Evolutionary conservation across 1,284 basidiomycete species (phyloP), one percentile per base, ranked within the genome.

Genomic region (Austroboletus novae-zelandiae): DNA sequence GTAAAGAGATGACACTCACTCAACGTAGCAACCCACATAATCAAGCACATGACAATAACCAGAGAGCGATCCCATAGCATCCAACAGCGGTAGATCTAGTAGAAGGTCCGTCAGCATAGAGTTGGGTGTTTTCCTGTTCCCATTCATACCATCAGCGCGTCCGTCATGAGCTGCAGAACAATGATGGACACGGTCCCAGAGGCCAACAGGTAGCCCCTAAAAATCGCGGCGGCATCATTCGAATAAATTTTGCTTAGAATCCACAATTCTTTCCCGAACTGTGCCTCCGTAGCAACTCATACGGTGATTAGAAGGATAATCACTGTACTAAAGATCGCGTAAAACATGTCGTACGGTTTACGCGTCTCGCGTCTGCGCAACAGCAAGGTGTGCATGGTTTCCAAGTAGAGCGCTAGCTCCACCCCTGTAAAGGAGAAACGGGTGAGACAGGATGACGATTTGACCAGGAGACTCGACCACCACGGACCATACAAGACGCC

Each of bases 1-100:
- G 6, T 13, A 37, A 1, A 15, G 8, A 27, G 11, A 15, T 8
- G 14, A 39, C 13, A 27, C 39, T 40, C 23, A 58, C 57, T 48
- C 3, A 57, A 40, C 1, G 57, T 52, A 4, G 9, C 31, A 6
- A 41, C 9, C 56, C 52, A 58, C 20, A 54, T 31, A 25, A 54
- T 44, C 37, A 31, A 50, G 9, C 52, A 52, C 18, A 47, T 6
- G 9, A 50, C 23, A 25, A 57, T 29, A 13, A 52, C 29, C 20
- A 40, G 20, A 43, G 40, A 41, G 41, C 45, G 47, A n/a, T 17
- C 7, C 56, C 53, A 57, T 37, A 37, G 15, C 15, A 37, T 31
- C 29, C 42, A 40, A n/a, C 47, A 49, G n/a, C 41, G 47, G 42
- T 43, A 49, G 17, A 57, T 51, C 56, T 57, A 29, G 2, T 13